Conservation (phyloP, 2,329 filamentous ascomycete species). For the Ophiostoma angusticollis region DNA sequence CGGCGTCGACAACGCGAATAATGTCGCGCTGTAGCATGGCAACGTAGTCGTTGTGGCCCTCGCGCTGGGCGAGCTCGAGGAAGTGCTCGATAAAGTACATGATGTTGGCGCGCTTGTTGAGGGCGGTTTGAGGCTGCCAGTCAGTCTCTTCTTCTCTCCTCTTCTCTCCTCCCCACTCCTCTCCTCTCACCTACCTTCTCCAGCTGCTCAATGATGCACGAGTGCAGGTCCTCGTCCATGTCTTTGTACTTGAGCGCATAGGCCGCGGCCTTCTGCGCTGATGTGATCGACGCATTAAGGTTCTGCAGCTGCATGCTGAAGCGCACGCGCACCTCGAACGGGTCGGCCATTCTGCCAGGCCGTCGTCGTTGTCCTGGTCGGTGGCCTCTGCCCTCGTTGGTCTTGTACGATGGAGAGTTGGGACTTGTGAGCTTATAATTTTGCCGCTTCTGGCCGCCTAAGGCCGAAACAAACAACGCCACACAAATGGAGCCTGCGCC, state of each 20-base stretch:
- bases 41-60: conserved; percentile 68
- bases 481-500: too few relatives aligned
- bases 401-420: too few relatives aligned
- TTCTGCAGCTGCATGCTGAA: conserved; percentile 85
- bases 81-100: conserved; percentile 98
- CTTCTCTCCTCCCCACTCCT: conserved; percentile 1
- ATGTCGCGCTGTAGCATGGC: conserved; percentile 95
- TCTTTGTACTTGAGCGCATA: conserved; percentile 91
- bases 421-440: too few relatives aligned
- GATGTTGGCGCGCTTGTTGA: conserved; percentile 96
- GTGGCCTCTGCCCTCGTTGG: background rate
- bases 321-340: conserved; percentile 96
- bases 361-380: background rate
- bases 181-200: conserved; percentile 47
- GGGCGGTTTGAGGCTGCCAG: conserved; percentile 52
- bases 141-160: conserved; percentile 3
- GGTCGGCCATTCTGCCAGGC: conserved; percentile 51
- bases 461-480: too few relatives aligned
- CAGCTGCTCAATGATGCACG: conserved; percentile 90
- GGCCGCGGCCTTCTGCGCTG: conserved; percentile 81
- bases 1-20: conserved; percentile 77
- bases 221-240: conserved; percentile 94
- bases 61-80: conserved; percentile 69
- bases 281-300: conserved; percentile 79
- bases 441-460: too few relatives aligned